phyloP scores from a whole-genome alignment of 345 rosid genomes.

The Acer negundo region DNA sequence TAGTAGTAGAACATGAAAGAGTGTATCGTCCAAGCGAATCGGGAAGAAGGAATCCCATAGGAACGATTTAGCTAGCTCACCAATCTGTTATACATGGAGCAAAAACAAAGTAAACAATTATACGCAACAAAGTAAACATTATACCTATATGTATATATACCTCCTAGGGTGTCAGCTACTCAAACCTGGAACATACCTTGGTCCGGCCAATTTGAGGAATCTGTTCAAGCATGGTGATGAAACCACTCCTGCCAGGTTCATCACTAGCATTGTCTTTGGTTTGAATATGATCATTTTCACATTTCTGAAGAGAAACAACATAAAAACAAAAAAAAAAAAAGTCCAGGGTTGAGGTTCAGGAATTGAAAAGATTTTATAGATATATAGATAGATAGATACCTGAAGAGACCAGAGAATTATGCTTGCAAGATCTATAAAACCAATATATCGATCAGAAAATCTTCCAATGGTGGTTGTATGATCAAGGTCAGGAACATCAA shows the following conservation, averaged over 20 bases:
- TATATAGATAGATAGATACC: constrained; percentile 20
- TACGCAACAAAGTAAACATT: too few relatives aligned
- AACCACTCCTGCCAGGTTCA: constrained; percentile 16
- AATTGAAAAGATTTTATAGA: neutral
- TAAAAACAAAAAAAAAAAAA: neutral
- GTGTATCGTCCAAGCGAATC: constrained; percentile 36
- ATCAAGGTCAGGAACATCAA: constrained; percentile 31
- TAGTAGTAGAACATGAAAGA: constrained; percentile 46
- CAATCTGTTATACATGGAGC: constrained; percentile 24
- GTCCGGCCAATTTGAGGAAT: constrained; percentile 34
- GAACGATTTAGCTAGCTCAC: constrained; percentile 46
- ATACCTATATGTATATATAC: too few relatives aligned
- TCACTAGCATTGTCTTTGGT: neutral
- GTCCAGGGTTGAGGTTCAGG: neutral
- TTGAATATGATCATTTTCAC: constrained; percentile 20
- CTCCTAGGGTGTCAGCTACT: too few relatives aligned
- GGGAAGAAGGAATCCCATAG: constrained; percentile 51
- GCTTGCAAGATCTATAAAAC: constrained; percentile 41
- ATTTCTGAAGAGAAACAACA: constrained; percentile 17
- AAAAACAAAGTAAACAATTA: neutral
- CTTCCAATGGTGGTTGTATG: constrained; percentile 19
- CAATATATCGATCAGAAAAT: constrained; percentile 38
- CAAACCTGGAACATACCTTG: constrained; percentile 19
- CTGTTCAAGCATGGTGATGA: constrained; percentile 38
- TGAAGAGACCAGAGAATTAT: constrained; percentile 47